Base-by-base conservation (phyloP, 1,284 basidiomycete species). In the Malassezia yamatoensis region DNA sequence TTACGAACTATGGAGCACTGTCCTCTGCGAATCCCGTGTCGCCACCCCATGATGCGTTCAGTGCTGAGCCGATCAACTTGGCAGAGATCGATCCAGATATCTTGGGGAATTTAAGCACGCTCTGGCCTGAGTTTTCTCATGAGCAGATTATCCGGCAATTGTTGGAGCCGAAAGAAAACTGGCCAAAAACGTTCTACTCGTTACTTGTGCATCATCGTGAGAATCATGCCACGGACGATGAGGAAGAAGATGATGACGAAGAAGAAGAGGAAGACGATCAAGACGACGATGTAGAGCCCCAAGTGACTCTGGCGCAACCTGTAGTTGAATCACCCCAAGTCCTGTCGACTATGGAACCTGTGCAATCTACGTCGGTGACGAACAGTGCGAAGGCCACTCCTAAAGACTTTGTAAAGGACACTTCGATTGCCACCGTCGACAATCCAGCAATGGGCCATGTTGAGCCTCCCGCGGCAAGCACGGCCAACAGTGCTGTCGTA, bases 71-170 rank as follows among this genome's bases (percentile, higher is more conserved):
- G 15, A 48, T 71, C 37, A 58, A 56, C 29, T 61, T 64, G 37
- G 61, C 64, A 33, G 67, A 67, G 51, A 85, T 98, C 64, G 93
- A 98, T 73, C 78, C 81, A 2, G 90, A 93, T 65, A 88, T 98
- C 65, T 83, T 98, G 69, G 83, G 82, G 32, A 96, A 96, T 77
- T 77, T 98, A 45, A 84, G 83, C 67, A 90, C 89, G 6, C 80
- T 99, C 24, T 98, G 91, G 90, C 83, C 60, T 1, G 70, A 72
- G 49, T 43, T 65, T 21, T 61, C 61, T 24, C 63, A 68, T 41
- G 58, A 66, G 20, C 55, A 62, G 40, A 67, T 74, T 32, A 54
- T 67, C 47, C 60, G 58, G 32, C 56, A 66, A 36, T 54, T 74
- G 21, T 54, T 64, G 10, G 41, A 63, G 7, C 60, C 63, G 8